phyloP scores from a whole-genome alignment of 2,329 filamentous ascomycete genomes.

The Cercospora berteroae region DNA sequence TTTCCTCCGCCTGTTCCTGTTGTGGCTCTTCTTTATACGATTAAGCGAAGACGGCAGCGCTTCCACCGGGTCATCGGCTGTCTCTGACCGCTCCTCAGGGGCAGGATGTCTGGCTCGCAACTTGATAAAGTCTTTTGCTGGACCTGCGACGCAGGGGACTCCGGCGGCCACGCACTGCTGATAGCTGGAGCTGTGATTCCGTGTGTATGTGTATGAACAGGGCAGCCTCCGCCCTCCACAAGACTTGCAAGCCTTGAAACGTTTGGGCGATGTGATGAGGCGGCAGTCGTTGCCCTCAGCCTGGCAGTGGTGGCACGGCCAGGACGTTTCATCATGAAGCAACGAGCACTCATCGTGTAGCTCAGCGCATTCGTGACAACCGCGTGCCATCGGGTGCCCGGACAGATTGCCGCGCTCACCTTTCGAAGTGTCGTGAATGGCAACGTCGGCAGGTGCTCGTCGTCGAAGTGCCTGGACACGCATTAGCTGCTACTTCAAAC shows the following conservation, averaged over 20 bases:
- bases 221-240: conserved; percentile 33
- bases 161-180: conserved; percentile 33
- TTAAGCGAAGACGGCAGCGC: not conserved
- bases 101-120: conserved; percentile 26
- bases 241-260: conserved; percentile 38
- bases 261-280: conserved; percentile 34
- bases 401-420: conserved; percentile 7
- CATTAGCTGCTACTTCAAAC: not conserved
- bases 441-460: not conserved
- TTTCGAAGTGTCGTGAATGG: not conserved
- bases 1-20: not conserved
- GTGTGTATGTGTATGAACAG: conserved; percentile 39
- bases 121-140: conserved; percentile 29
- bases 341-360: conserved; percentile 36
- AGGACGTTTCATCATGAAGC: conserved; percentile 35
- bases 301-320: conserved; percentile 41
- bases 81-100: conserved; percentile 21
- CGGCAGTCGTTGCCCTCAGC: conserved; percentile 39
- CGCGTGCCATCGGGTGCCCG: conserved; percentile 23
- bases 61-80: not conserved
- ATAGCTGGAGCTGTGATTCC: conserved; percentile 36
- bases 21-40: not conserved
- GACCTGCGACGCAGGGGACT: conserved; percentile 41
- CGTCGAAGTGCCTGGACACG: not conserved
- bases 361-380: conserved; percentile 17